These are phyloP conservation scores for Phytophthora boehmeriae DNA, from an alignment of 352 stramenopile species.

Conservation along the genomic window DNA sequence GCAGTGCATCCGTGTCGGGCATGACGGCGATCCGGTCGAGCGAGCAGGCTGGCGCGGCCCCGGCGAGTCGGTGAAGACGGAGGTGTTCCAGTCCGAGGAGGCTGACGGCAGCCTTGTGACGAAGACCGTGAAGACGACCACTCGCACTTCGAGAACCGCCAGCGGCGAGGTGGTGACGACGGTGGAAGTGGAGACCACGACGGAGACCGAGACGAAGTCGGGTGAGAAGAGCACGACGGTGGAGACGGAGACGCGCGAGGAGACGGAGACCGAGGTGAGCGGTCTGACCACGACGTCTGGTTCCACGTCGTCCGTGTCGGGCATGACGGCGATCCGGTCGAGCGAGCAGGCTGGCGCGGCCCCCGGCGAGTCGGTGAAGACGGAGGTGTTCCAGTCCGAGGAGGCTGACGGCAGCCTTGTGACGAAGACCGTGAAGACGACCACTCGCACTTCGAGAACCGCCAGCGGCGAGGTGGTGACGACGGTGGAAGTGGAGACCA, in stretches of 20 bases:
- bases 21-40: background rate
- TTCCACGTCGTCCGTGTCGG: conserved; percentile 4
- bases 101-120: conserved; percentile 8
- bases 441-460: conserved; percentile 8
- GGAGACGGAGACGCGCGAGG: conserved; percentile 16
- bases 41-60: background rate
- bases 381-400: conserved; percentile 7
- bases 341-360: conserved; percentile 4
- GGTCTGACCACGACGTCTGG: background rate
- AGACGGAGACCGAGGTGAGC: conserved; percentile 9
- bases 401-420: conserved; percentile 9
- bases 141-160: conserved; percentile 6
- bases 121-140: conserved; percentile 14
- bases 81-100: conserved; percentile 7
- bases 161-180: conserved; percentile 10
- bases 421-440: conserved; percentile 15
- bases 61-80: conserved; percentile 2
- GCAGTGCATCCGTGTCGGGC: background rate
- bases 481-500: conserved; percentile 13
- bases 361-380: conserved; percentile 8
- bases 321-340: conserved; percentile 5
- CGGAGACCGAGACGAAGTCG: conserved; percentile 10
- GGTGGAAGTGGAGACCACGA: conserved; percentile 15
- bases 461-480: conserved; percentile 10
- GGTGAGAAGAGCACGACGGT: conserved; percentile 15